Evolutionary conservation across 2,329 filamentous ascomycete species (phyloP).

Genomic region (Lecanicillium sp.): DNA sequence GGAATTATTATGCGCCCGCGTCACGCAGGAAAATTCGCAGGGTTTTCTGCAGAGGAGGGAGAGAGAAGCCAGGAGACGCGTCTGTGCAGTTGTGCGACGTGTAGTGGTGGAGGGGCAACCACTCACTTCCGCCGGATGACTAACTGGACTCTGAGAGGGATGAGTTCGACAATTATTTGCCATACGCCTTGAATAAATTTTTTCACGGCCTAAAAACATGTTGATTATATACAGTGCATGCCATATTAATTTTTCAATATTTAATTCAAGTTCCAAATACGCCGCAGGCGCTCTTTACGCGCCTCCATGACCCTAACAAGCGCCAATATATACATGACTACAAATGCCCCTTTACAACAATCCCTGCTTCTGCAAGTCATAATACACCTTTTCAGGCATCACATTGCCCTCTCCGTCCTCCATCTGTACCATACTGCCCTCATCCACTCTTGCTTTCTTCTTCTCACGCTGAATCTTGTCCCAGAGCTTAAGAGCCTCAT

Average conservation of each 20-base stretch:
- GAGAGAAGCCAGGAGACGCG: too few species aligned
- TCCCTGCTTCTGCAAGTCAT: constrained; percentile 88
- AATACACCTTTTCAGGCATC: constrained; percentile 98
- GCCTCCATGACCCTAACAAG: constrained; percentile 4
- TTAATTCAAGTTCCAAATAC: background rate
- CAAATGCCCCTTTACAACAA: constrained; percentile 47
- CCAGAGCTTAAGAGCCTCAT: constrained; percentile 83
- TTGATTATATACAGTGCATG: too few species aligned
- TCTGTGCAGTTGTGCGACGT: too few species aligned
- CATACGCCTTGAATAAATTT: too few species aligned
- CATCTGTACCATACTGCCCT: constrained; percentile 92
- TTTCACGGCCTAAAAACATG: too few species aligned
- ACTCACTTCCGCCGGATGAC: constrained; percentile 11
- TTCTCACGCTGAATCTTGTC: constrained; percentile 85
- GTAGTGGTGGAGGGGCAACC: background rate
- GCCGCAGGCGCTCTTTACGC: background rate
- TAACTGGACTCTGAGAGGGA: background rate
- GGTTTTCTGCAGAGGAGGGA: background rate
- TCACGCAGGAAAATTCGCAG: background rate
- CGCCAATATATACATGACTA: constrained; percentile 5
- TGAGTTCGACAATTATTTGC: too few species aligned
- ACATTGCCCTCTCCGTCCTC: constrained; percentile 96
- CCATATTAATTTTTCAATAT: background rate
- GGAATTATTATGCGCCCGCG: background rate
- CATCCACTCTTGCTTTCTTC: constrained; percentile 65